A percentile compares a stretch with the other conserved stretches of the same genome.
Evolutionary conservation across 371 early-diverging fungal species (phyloP).

Genomic region (Syncephalis plumigaleata): DNA sequence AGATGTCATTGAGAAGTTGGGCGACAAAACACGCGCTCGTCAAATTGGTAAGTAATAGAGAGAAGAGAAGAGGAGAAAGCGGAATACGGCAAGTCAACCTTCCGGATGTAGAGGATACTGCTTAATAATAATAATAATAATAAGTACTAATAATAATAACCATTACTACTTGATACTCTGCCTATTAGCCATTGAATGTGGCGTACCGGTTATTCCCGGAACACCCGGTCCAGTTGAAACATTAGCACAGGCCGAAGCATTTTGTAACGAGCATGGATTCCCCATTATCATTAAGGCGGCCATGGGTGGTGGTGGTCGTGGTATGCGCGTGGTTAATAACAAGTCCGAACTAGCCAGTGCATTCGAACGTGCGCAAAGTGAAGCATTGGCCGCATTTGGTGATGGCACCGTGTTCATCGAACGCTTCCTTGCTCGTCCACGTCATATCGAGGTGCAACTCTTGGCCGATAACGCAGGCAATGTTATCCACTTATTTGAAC

Average conservation of each 20-base stretch:
- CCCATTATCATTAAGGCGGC: conserved; percentile 96
- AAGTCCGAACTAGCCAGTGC: conserved; percentile 39
- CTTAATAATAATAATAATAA: too few species aligned
- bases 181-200: conserved; percentile 47
- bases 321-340: conserved; percentile 84
- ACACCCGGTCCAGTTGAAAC: conserved; percentile 68
- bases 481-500: conserved; percentile 75
- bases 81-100: too few species aligned
- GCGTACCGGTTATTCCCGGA: conserved; percentile 70
- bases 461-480: conserved; percentile 81
- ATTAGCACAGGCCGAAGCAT: conserved; percentile 40
- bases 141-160: too few species aligned
- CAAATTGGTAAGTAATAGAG: conserved; percentile 32
- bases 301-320: conserved; percentile 96
- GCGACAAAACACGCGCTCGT: conserved; percentile 89
- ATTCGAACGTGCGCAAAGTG: conserved; percentile 67
- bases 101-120: too few species aligned
- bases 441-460: conserved; percentile 96
- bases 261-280: conserved; percentile 66
- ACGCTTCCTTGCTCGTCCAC: conserved; percentile 77
- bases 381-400: conserved; percentile 86
- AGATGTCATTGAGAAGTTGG: conserved; percentile 72
- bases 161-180: neutral
- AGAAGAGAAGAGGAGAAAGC: neutral
- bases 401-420: conserved; percentile 92